Conservation (phyloP, 805 yeast species). For the Candida berthetii region DNA sequence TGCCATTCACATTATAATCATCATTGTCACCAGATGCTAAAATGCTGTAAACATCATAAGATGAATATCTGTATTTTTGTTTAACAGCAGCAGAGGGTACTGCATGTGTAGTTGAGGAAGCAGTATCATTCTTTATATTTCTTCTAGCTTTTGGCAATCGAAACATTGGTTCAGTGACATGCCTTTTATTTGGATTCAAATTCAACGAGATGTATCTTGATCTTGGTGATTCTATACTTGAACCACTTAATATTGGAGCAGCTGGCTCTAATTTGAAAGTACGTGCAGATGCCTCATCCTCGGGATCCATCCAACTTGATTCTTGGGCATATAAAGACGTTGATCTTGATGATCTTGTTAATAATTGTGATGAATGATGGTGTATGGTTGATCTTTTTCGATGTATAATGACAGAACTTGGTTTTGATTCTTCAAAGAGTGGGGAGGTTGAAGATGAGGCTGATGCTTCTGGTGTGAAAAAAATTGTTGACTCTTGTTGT, state of each 20-base stretch:
- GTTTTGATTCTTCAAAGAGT: not conserved
- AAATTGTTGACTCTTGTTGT: slow-evolving; percentile 6
- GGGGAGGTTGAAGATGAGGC: not conserved
- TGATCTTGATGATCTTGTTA: slow-evolving; percentile 11
- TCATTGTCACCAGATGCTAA: slow-evolving; percentile 12
- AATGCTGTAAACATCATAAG: slow-evolving; percentile 18
- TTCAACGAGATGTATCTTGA: slow-evolving; percentile 18
- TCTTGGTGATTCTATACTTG: too few relatives aligned
- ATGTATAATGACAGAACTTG: too few relatives aligned
- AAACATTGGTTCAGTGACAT: slow-evolving; percentile 10
- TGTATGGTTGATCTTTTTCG: too few relatives aligned
- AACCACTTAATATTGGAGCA: too few relatives aligned
- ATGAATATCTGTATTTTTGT: slow-evolving; percentile 9
- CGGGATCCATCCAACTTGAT: slow-evolving; percentile 49
- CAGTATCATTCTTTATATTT: too few relatives aligned
- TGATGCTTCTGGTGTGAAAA: slow-evolving; percentile 12
- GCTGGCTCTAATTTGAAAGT: slow-evolving; percentile 6
- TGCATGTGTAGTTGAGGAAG: too few relatives aligned
- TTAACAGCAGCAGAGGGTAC: too few relatives aligned
- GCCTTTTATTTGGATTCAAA: slow-evolving; percentile 13
- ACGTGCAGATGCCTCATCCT: slow-evolving; percentile 14
- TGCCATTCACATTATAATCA: too few relatives aligned
- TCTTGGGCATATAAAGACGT: slow-evolving; percentile 32
- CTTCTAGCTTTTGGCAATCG: slow-evolving; percentile 1
- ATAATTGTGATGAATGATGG: too few relatives aligned